phyloP scores from a whole-genome alignment of 177 flowering plant genomes.

The Telopea speciosissima region DNA sequence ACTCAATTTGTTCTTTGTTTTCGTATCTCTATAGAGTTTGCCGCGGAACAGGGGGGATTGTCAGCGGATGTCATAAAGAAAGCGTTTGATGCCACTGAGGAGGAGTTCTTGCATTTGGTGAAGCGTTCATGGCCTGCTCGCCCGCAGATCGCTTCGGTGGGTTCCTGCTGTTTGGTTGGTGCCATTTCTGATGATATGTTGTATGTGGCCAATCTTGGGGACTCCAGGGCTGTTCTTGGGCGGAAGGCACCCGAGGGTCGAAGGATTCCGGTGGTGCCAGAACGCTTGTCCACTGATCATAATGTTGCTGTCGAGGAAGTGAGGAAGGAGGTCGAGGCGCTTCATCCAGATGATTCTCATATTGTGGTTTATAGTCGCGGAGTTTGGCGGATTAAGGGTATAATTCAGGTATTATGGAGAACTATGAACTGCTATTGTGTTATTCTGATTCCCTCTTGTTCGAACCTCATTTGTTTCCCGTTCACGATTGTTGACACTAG shows the following conservation, averaged over 20 bases:
- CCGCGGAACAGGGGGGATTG: conserved; percentile 32
- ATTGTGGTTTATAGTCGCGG: conserved; percentile 33
- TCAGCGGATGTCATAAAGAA: conserved; percentile 30
- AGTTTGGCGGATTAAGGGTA: conserved; percentile 47
- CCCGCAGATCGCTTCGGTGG: conserved; percentile 37
- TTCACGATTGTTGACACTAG: neutral
- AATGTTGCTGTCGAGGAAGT: conserved; percentile 38
- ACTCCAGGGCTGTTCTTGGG: conserved; percentile 40
- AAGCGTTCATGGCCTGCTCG: conserved; percentile 21
- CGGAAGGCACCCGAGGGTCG: conserved; percentile 12
- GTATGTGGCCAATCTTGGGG: conserved; percentile 40
- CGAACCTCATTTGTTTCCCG: neutral
- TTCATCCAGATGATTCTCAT: conserved; percentile 43
- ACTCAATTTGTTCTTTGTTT: neutral
- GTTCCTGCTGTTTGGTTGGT: conserved; percentile 43
- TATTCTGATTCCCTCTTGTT: neutral
- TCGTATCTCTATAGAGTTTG: conserved; percentile 20
- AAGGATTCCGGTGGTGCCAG: conserved; percentile 22
- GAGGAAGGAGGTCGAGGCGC: conserved; percentile 36
- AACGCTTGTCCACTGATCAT: conserved; percentile 34
- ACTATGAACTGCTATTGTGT: neutral
- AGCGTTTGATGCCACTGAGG: conserved; percentile 33
- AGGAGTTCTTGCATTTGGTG: conserved; percentile 31
- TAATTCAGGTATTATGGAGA: conserved; percentile 33
- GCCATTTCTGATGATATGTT: conserved; percentile 24